Base-by-base conservation (phyloP, 2,329 filamentous ascomycete genomes). In the Apiospora arundinis region DNA sequence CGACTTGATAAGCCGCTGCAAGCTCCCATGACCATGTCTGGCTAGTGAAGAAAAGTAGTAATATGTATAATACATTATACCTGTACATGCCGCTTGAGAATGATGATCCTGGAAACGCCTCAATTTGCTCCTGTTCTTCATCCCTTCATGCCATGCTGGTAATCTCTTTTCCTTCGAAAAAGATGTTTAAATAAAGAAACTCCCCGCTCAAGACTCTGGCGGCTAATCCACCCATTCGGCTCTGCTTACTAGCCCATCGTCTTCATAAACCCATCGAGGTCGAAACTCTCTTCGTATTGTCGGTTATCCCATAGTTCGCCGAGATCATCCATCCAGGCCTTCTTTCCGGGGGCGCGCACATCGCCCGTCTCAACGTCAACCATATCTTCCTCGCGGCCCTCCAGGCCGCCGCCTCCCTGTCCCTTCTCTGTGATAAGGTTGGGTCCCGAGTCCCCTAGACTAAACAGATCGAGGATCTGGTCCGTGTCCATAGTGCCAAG, bases 261-360 rank as follows among this genome's bases (percentile, higher is more conserved):
- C 81, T 95, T 95, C 84, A 99, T 88, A 85, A 98, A 99, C 4
- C 94, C 95, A 78, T 97, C 95, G 75, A 99, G 85, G 81, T 98
- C 94, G 81, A 98, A 98, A 82, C 97, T 97, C 84, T 99, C 96
- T 83, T 98, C 95, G 82, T 99, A 99, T 85, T 98, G 95, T 80
- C 92, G 92, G 81, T 98, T 95, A 80, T 99, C 96, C 95, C 96
- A 99, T 42, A 99, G 85, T 82, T 99, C 96, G 71, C 94, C 95
- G 71, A 99, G 83, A 79, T 98, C 96, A 80, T 99, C 96, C 73
- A 98, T 84, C 90, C 95, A 97, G 8, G 95, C 87, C 87, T 97
- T 98, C 88, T 98, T 98, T 72, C 96, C 96, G 77, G 97, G 97
- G 81, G 97, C 94, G 75, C 94, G 89, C 69, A 98, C 92, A 77